phyloP scores from a whole-genome alignment of 441 rosid species.

The Pelargonium cotyledonis region DNA sequence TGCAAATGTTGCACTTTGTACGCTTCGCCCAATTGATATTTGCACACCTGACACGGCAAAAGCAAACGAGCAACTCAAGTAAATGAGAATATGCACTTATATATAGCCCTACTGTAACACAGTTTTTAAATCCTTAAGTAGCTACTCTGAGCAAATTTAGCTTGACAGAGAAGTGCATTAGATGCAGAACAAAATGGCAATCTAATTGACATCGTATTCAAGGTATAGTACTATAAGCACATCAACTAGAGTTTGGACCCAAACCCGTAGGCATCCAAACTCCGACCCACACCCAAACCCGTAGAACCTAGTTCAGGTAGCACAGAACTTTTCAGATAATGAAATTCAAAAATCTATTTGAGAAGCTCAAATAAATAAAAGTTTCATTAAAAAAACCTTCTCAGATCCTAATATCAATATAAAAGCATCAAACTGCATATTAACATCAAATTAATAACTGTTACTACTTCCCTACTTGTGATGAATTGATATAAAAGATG shows the following conservation, averaged over 20 bases:
- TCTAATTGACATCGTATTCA: background rate
- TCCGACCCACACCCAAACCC: background rate
- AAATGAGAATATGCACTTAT: background rate
- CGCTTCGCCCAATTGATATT: constrained; percentile 1
- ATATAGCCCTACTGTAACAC: background rate
- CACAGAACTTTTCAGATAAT: background rate
- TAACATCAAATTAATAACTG: no score
- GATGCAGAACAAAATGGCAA: background rate
- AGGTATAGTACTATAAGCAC: background rate
- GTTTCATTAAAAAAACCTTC: no score
- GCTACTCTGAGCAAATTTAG: background rate
- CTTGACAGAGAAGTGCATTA: background rate
- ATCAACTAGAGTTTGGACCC: background rate
- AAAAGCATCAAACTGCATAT: no score
- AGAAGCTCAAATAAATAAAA: background rate
- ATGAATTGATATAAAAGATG: no score
- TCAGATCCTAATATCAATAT: no score
- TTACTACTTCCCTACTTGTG: no score
- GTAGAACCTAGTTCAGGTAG: background rate
- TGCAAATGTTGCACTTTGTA: background rate
- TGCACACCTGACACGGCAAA: background rate
- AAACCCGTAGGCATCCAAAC: no score
- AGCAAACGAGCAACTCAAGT: background rate
- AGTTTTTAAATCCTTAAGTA: background rate
- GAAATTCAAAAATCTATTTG: background rate